These are phyloP conservation scores for Colletotrichum kahawae DNA, from an alignment of 2,329 filamentous ascomycete species.

Conservation along the genomic window DNA sequence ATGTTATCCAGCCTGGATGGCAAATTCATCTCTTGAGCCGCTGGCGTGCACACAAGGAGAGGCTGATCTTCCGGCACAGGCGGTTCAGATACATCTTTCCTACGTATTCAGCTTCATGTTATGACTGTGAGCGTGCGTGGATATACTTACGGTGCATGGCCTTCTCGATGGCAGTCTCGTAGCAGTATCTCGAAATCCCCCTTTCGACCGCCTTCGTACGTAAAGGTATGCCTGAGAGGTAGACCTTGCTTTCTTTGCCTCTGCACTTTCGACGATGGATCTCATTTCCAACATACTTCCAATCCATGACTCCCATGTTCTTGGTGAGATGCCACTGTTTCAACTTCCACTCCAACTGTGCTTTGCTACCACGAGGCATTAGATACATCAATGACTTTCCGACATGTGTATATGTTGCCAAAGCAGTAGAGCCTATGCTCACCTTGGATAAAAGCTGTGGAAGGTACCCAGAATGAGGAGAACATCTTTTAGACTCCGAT, in stretches of 20 bases:
- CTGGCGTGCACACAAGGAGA: background rate
- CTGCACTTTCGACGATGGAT: background rate
- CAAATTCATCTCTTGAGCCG: accelerated
- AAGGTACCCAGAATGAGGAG: background rate
- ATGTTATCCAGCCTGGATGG: accelerated
- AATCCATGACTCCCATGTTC: background rate
- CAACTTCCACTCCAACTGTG: background rate
- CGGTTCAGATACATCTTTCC: accelerated
- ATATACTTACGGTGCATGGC: background rate
- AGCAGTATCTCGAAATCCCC: background rate
- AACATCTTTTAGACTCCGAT: background rate
- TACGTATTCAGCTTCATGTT: accelerated
- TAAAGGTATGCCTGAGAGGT: background rate
- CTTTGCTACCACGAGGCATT: background rate
- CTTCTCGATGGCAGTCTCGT: background rate
- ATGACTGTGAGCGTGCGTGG: accelerated
- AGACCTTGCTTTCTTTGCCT: background rate
- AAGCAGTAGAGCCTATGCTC: background rate
- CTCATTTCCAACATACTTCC: background rate
- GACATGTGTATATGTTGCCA: accelerated
- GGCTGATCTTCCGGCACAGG: background rate
- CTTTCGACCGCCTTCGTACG: accelerated
- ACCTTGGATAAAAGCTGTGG: background rate
- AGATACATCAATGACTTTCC: background rate
- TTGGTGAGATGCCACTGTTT: background rate